A percentile compares a stretch with the other conserved stretches of the same genome.
These are phyloP conservation scores for Rhizodiscina lignyota DNA, from an alignment of 495 filamentous ascomycete genomes.

Conservation along the genomic window DNA sequence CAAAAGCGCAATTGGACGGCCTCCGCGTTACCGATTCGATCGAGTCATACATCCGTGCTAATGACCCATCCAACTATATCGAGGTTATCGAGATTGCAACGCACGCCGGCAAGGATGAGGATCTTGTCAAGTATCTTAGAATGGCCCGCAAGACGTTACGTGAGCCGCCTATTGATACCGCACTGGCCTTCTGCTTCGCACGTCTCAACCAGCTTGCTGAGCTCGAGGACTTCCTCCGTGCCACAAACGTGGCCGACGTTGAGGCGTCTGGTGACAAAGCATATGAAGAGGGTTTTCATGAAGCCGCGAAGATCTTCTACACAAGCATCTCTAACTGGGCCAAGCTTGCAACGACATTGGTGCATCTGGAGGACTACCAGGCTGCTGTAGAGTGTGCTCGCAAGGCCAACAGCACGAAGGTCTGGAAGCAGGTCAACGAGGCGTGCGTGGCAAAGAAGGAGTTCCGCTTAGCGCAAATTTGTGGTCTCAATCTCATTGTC, in stretches of 20 bases:
- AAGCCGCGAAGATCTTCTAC: conserved; percentile 98
- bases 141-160: conserved; percentile 96
- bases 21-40: conserved; percentile 85
- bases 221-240: conserved; percentile 89
- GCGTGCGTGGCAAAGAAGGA: conserved; percentile 97
- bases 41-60: conserved; percentile 91
- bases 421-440: conserved; percentile 98
- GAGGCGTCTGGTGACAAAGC: conserved; percentile 97
- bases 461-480: conserved; percentile 97
- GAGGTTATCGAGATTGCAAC: conserved; percentile 96
- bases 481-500: conserved; percentile 95
- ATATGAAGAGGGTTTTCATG: conserved; percentile 83
- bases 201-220: conserved; percentile 81
- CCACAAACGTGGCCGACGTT: conserved; percentile 86
- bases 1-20: conserved; percentile 95
- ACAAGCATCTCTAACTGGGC: conserved; percentile 99
- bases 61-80: conserved; percentile 79
- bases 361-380: conserved; percentile 94
- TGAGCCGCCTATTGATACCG: conserved; percentile 87
- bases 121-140: conserved; percentile 87
- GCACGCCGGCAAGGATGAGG: conserved; percentile 93
- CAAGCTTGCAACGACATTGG: conserved; percentile 90
- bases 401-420: conserved; percentile 98
- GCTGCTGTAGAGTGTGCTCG: conserved; percentile 95
- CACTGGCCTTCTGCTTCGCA: conserved; percentile 82